A percentile compares a stretch with the other conserved stretches of the same genome.
These are phyloP conservation scores for Marasmius sp. DNA, from an alignment of 1,284 basidiomycete genomes.

Conservation along the genomic window DNA sequence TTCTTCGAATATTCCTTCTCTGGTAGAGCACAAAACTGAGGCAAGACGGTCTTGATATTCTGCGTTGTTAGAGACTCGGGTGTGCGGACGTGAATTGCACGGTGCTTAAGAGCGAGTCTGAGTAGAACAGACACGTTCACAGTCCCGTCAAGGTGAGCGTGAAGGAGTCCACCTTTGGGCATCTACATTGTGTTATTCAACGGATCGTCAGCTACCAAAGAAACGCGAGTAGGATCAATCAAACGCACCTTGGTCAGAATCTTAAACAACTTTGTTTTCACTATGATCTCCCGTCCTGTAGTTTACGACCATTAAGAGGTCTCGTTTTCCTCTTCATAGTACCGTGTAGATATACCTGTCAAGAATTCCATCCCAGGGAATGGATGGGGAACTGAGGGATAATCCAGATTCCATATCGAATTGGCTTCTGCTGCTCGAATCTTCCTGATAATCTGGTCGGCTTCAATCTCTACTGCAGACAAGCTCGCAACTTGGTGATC, in stretches of 20 bases:
- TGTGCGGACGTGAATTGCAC: conserved; percentile 57
- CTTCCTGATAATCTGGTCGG: conserved; percentile 53
- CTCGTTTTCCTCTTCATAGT: background rate
- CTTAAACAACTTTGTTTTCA: conserved; percentile 57
- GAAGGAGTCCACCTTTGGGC: conserved; percentile 75
- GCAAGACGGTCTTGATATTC: conserved; percentile 42
- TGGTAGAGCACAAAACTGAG: conserved; percentile 51
- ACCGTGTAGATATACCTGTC: conserved; percentile 42
- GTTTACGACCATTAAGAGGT: background rate
- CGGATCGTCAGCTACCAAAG: background rate
- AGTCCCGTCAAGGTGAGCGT: conserved; percentile 70
- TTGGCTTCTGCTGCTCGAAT: conserved; percentile 55
- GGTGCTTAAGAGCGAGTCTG: conserved; percentile 52
- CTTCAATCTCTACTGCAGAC: conserved; percentile 44
- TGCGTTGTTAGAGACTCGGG: conserved; percentile 33
- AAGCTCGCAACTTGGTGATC: conserved; percentile 30
- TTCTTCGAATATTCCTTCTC: conserved; percentile 28
- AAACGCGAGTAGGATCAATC: background rate
- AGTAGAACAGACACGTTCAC: conserved; percentile 56
- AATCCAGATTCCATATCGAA: conserved; percentile 56
- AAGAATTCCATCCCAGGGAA: conserved; percentile 80
- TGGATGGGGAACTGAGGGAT: conserved; percentile 54
- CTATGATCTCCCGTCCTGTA: conserved; percentile 55
- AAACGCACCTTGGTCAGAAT: conserved; percentile 53
- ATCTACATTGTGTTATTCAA: conserved; percentile 42